Conservation (phyloP, 371 early-diverging fungal species). For the Mycotypha africana region DNA sequence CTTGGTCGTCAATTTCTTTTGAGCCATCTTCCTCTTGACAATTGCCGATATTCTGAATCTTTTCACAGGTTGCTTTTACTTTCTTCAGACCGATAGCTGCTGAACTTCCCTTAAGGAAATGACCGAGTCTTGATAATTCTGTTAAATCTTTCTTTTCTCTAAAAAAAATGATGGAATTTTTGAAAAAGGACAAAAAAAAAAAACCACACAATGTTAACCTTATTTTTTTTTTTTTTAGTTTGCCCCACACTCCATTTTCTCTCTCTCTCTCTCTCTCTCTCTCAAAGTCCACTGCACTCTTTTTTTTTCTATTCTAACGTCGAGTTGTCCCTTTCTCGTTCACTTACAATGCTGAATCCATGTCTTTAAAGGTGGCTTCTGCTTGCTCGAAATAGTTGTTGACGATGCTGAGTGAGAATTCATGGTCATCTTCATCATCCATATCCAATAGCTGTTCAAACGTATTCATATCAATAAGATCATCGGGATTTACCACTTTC, state of each 20-base stretch:
- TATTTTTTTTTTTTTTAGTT: too few species aligned
- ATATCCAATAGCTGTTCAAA: constrained; percentile 80
- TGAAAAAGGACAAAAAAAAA: too few species aligned
- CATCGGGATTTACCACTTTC: constrained; percentile 34
- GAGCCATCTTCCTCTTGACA: constrained; percentile 62
- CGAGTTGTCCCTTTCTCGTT: neutral
- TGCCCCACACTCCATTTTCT: too few species aligned
- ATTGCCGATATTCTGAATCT: constrained; percentile 82
- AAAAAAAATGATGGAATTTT: constrained; percentile 2
- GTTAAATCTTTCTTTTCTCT: constrained; percentile 64
- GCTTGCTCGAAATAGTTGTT: constrained; percentile 76
- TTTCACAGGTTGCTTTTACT: constrained; percentile 79
- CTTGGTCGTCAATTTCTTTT: constrained; percentile 44
- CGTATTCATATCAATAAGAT: constrained; percentile 64
- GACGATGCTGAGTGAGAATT: constrained; percentile 69
- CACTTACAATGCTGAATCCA: constrained; percentile 67
- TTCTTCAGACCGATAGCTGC: constrained; percentile 83
- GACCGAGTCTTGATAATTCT: constrained; percentile 75
- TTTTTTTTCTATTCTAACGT: too few species aligned
- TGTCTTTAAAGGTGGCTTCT: constrained; percentile 57
- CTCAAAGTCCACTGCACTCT: too few species aligned
- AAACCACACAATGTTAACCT: too few species aligned
- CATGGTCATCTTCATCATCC: constrained; percentile 77
- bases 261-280: too few species aligned
- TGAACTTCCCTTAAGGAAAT: constrained; percentile 90